Conservation (phyloP, 1,284 basidiomycete genomes). For the Naganishia albida region DNA sequence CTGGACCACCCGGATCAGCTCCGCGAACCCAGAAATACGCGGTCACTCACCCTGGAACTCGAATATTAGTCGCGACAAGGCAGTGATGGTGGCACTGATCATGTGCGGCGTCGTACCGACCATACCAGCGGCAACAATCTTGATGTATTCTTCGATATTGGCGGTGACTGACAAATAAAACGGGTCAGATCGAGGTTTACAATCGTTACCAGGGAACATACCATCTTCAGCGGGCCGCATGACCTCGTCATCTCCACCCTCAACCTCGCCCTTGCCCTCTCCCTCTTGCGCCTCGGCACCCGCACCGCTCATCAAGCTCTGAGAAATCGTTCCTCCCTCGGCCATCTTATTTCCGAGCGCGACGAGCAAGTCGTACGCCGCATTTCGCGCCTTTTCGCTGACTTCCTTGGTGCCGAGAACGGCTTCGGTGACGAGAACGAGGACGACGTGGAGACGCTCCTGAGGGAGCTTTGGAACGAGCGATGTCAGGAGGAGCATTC, state of each 20-base stretch:
- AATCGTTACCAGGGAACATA: conserved; percentile 1
- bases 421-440: conserved; percentile 88
- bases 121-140: conserved; percentile 93
- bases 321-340: conserved; percentile 78
- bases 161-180: conserved; percentile 62
- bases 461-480: conserved; percentile 73
- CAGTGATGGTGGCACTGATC: conserved; percentile 96
- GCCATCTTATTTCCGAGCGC: conserved; percentile 92
- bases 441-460: conserved; percentile 77
- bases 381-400: conserved; percentile 85
- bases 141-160: conserved; percentile 88
- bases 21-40: neutral
- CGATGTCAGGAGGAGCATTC: conserved; percentile 72
- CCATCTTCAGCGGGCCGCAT: conserved; percentile 32
- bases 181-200: conserved; percentile 4
- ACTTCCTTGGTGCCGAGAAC: conserved; percentile 98
- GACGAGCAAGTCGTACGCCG: conserved; percentile 88
- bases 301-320: conserved; percentile 64
- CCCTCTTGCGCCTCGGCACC: conserved; percentile 50
- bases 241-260: conserved; percentile 59
- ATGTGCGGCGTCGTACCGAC: conserved; percentile 94
- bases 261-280: conserved; percentile 68
- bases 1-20: conserved; percentile 54
- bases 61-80: conserved; percentile 88
- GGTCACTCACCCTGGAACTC: conserved; percentile 80